Conservation (phyloP, 169 alveolate species). For the Eimeria zaria region DNA sequence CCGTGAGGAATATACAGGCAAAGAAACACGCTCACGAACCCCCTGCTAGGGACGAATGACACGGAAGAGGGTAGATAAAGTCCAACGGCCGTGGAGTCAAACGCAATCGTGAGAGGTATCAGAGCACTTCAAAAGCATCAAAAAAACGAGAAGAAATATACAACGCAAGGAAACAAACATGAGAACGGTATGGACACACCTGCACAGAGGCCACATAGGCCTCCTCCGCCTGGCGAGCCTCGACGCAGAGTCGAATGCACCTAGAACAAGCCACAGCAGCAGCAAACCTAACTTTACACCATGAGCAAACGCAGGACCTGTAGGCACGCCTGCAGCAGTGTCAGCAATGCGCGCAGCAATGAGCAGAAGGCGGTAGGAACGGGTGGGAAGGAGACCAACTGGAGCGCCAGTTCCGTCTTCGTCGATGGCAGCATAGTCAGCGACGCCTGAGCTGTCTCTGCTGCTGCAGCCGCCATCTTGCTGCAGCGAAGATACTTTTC, state of each 20-base stretch:
- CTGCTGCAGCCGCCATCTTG: conserved; percentile 76
- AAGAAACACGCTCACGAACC: not conserved
- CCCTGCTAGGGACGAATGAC: not conserved
- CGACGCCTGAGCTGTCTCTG: conserved; percentile 70
- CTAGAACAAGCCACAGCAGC: not conserved
- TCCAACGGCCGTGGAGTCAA: not conserved
- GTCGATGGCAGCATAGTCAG: conserved; percentile 51
- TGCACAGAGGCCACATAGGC: conserved; percentile 58
- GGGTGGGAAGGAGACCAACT: conserved; percentile 9
- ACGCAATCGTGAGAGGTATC: no score
- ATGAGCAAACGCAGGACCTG: not conserved
- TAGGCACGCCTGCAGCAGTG: not conserved
- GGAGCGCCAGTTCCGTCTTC: conserved; percentile 79
- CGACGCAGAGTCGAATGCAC: conserved; percentile 78
- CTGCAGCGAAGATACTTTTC: conserved; percentile 81
- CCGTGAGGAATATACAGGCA: not conserved
- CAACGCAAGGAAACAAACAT: not conserved
- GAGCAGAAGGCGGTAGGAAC: not conserved
- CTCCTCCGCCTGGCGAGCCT: conserved; percentile 80
- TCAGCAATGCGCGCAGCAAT: not conserved
- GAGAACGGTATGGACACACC: not conserved
- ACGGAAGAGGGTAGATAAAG: not conserved
- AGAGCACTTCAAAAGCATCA: not conserved
- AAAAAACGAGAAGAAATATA: not conserved
- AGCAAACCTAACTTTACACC: not conserved